Evolutionary conservation across 257 asterid species (phyloP).

Genomic region (Gentiana macrophylla): DNA sequence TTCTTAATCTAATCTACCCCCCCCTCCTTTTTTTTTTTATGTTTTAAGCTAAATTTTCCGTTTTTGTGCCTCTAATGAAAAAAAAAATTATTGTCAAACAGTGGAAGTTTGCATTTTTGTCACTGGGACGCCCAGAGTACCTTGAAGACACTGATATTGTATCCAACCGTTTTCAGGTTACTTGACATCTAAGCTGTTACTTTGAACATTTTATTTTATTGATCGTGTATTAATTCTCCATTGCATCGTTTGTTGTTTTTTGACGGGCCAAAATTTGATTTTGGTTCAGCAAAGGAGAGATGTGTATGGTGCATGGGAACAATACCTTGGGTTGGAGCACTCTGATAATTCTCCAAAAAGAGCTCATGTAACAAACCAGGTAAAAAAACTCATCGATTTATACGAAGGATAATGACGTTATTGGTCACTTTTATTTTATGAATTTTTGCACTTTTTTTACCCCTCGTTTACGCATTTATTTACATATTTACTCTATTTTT

Average conservation of each 20-base stretch:
- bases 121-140: slow-evolving; percentile 96
- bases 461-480: too few species aligned
- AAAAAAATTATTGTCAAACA: slow-evolving; percentile 12
- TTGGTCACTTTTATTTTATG: too few species aligned
- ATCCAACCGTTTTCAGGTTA: slow-evolving; percentile 83
- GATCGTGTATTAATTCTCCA: background rate
- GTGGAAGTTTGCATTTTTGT: slow-evolving; percentile 95
- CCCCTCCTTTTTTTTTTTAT: background rate
- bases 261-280: background rate
- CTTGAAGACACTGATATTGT: slow-evolving; percentile 79
- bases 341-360: slow-evolving; percentile 81
- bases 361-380: slow-evolving; percentile 72
- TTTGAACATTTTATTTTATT: slow-evolving; percentile 1
- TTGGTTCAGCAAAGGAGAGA: slow-evolving; percentile 55
- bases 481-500: too few species aligned
- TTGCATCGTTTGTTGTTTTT: background rate
- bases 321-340: slow-evolving; percentile 95
- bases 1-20: background rate
- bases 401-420: too few species aligned
- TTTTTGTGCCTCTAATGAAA: background rate
- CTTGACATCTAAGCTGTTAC: background rate
- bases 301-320: slow-evolving; percentile 97
- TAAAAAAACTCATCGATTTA: background rate
- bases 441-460: too few species aligned
- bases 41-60: slow-evolving; percentile 1